phyloP scores from a whole-genome alignment of 805 yeast species.

The Wickerhamiella azymoides region DNA sequence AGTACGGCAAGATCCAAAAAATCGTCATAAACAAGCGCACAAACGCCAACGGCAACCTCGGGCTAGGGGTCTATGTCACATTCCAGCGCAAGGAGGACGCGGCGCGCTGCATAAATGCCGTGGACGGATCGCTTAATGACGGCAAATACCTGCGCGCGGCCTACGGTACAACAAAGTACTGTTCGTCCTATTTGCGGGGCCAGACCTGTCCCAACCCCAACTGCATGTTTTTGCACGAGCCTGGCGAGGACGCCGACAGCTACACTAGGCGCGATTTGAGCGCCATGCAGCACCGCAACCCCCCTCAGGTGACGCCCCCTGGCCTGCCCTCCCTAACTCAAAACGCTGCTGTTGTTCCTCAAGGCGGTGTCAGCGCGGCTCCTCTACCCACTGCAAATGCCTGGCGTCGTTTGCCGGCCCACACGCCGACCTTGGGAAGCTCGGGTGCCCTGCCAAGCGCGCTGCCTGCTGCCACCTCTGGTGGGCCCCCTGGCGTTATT shows the following conservation, averaged over 20 bases:
- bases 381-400: constrained; percentile 6
- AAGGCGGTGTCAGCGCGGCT: constrained; percentile 1
- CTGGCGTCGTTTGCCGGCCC: constrained; percentile 1
- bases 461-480: too few relatives aligned
- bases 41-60: constrained; percentile 47
- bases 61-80: constrained; percentile 91
- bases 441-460: too few relatives aligned
- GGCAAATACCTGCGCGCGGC: constrained; percentile 87
- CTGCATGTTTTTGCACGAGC: constrained; percentile 98
- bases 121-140: constrained; percentile 84
- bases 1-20: constrained; percentile 88
- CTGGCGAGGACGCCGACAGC: constrained; percentile 98
- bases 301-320: constrained; percentile 4
- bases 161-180: constrained; percentile 96
- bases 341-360: neutral
- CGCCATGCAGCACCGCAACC: constrained; percentile 40
- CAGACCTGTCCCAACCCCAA: constrained; percentile 96
- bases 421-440: neutral
- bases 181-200: constrained; percentile 90
- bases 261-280: constrained; percentile 80
- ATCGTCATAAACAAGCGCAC: constrained; percentile 76
- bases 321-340: constrained; percentile 7
- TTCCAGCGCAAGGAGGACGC: constrained; percentile 92
- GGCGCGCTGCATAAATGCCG: constrained; percentile 77
- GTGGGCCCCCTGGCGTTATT: too few relatives aligned